Evolutionary conservation across 495 filamentous ascomycete species (phyloP).

Genomic region (Podospora bellae-mahoneyi): DNA sequence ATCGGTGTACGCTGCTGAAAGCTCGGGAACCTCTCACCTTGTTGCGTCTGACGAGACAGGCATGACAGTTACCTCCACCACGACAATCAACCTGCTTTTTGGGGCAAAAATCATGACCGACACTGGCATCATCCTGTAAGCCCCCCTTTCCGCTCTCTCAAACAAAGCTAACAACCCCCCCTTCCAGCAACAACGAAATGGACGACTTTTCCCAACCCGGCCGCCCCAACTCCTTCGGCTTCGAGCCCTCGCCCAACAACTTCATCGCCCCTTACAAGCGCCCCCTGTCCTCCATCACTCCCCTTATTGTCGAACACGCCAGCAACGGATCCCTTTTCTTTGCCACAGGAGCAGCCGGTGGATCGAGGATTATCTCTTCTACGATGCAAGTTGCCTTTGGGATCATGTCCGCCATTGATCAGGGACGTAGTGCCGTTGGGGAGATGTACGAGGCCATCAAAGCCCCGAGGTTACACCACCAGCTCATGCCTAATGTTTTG

Average conservation of each 20-base stretch:
- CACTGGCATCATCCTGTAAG: conserved; percentile 61
- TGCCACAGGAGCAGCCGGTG: conserved; percentile 74
- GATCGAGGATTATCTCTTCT: conserved; percentile 82
- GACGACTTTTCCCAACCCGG: conserved; percentile 85
- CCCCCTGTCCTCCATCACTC: conserved; percentile 74
- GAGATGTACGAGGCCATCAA: conserved; percentile 59
- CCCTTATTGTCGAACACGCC: conserved; percentile 64
- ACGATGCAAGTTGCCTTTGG: conserved; percentile 74
- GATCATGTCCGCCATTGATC: conserved; percentile 56
- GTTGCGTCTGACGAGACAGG: conserved; percentile 66
- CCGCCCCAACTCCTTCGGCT: conserved; percentile 74
- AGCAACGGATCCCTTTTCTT: conserved; percentile 65
- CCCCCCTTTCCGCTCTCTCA: not conserved
- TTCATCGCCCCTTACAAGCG: conserved; percentile 78
- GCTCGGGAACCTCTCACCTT: conserved; percentile 73
- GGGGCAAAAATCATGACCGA: conserved; percentile 73
- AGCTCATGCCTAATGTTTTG: conserved; percentile 68
- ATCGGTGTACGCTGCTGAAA: conserved; percentile 34
- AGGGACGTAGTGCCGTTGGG: conserved; percentile 32
- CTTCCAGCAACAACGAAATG: conserved; percentile 74
- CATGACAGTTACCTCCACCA: conserved; percentile 68
- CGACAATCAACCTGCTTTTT: conserved; percentile 83
- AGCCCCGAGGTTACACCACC: conserved; percentile 73
- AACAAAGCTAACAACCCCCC: not conserved
- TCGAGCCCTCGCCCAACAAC: conserved; percentile 73